Evolutionary conservation across 495 filamentous ascomycete species (phyloP).

Genomic region (Thermothielavioides terrestris): DNA sequence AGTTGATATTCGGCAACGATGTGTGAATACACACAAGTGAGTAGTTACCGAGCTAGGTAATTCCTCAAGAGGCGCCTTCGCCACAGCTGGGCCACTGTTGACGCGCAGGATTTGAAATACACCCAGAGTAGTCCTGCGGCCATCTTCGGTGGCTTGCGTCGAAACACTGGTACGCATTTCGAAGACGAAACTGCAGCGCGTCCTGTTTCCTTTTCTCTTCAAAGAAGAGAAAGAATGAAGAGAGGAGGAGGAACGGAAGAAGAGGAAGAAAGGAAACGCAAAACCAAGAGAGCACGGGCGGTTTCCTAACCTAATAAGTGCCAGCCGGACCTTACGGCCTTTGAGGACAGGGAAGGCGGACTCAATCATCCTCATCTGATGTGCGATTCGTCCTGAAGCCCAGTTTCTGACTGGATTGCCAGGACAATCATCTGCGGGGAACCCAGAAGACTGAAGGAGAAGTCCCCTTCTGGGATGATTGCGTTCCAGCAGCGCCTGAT

Average conservation of each 20-base stretch:
- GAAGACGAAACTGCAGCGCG: too few relatives aligned
- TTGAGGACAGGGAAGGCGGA: slow-evolving; percentile 10
- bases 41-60: too few relatives aligned
- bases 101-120: background rate
- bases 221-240: too few relatives aligned
- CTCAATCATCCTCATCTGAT: background rate
- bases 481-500: background rate
- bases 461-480: background rate
- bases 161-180: slow-evolving; percentile 7
- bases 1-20: too few relatives aligned
- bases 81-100: background rate
- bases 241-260: too few relatives aligned
- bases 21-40: too few relatives aligned
- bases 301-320: too few relatives aligned
- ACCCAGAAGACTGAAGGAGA: background rate
- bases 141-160: slow-evolving; percentile 12
- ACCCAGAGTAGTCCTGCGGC: slow-evolving; percentile 13
- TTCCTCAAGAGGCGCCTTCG: too few relatives aligned
- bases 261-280: background rate
- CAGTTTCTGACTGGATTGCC: background rate
- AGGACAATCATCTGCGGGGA: slow-evolving; percentile 1
- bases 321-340: slow-evolving; percentile 4
- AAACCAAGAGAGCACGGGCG: too few relatives aligned
- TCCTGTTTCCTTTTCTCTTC: background rate
- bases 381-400: background rate